Evolutionary conservation across 192 early-diverging fungal species (phyloP), one percentile per base, ranked within the genome.

Genomic region (Mortierella hygrophila): DNA sequence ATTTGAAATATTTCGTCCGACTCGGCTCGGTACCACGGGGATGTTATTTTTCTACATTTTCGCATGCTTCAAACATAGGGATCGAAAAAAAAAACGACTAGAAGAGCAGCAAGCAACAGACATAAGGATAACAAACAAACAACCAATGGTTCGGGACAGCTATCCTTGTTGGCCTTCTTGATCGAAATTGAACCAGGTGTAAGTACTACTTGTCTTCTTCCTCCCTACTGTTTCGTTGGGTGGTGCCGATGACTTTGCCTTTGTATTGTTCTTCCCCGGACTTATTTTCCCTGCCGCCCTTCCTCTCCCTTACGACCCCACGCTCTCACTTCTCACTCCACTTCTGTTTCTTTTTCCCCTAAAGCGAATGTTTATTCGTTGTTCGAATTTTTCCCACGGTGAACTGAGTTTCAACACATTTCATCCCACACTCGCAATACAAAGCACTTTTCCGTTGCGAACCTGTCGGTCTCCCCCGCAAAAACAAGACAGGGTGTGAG

Each of bases 311-410:
- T 46, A 11, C 15, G 44, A 11, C 44, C 49, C 18, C 49, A 4
- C 49, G 15, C 49, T 52, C 49, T 52, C 49, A 18, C 60, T 29
- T 52, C 49, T 52, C 49, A 18, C 60, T 29, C 57, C 26, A 5
- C 11, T 8, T 3, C 60, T 4, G 6, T 7, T 2, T 9, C 8
- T 32, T 13, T 13, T 29, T 29, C n/a, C 7, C 16, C 60, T 41
- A 41, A 71, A 71, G 41, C 35, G 55, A 26, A 10, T 65, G n/a
- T 35, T 32, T 32, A 35, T 35, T 65, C 60, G 60, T 11, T 65
- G 60, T 65, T 65, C n/a, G 11, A 65, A 65, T 65, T 65, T 65
- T 38, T 71, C 41, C 70, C 70, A 38, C 41, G 35, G 70, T 38
- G 42, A 18, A 71, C n/a, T 41, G 70, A 71, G 38, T 71, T 41